Base-by-base conservation (phyloP, 1,139 yeast genomes). In the Taphrina deformans region DNA sequence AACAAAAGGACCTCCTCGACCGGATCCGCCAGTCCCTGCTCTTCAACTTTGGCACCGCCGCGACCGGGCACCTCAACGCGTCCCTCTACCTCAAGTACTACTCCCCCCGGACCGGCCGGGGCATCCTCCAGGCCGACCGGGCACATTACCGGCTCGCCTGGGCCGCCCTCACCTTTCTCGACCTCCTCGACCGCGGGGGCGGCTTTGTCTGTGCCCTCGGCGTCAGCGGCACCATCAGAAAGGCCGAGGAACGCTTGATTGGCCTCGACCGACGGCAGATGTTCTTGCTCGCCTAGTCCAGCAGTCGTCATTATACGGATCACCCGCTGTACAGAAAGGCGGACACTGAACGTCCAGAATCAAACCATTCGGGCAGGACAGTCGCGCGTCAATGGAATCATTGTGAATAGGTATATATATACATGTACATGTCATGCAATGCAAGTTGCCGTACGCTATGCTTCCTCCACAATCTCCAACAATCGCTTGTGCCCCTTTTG, bases 211-310 rank as follows among this genome's bases (percentile, higher is more conserved):
- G 85, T 65, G 86, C 89, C 46, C 77, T 83, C 1, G 87, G 88
- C 68, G 85, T 89, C 0, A 86, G 96, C 71, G 98, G 97, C 0
- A 91, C 98, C 0, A 91, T 93, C 53, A 87, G 86, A 73, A 90
- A 90, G 73, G 71, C 71, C 83, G 96, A 72, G 96, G 91, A 73
- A 82, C 85, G 70, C 27, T 33, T 64, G 18, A 66, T 67, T 10
- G 69, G 55, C 7, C 12, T 50, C 7, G 56, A 59, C 50, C 26
- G 50, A 40, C 14, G 38, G 24, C 33, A 48, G 27, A 31, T 58
- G 16, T 58, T 58, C 53, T n/a, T n/a, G n/a, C n/a, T n/a, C n/a
- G n/a, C n/a, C n/a, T n/a, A n/a, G n/a, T n/a, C n/a, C n/a, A n/a
- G n/a, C n/a, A n/a, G n/a, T n/a, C n/a, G n/a, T n/a, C n/a, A n/a